Evolutionary conservation across 2,329 filamentous ascomycete genomes (phyloP), one percentile per base, ranked within the genome.

Genomic region (Botryotinia globosa): DNA sequence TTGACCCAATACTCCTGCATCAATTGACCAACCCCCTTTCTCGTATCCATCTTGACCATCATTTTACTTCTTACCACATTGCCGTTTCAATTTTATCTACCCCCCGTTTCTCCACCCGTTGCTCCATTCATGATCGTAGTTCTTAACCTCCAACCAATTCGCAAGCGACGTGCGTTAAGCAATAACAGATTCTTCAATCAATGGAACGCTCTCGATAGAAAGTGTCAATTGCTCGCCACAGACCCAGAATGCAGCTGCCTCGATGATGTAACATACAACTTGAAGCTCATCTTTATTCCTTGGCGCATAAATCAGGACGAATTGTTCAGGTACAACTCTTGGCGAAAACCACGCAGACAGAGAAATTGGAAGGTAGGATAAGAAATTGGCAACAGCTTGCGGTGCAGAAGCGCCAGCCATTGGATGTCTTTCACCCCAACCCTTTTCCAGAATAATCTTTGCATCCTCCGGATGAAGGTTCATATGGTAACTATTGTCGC

Each of bases 251-350:
- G 90, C 88, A 6, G 91, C 91, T 4, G 93, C 92, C 76, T 89
- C 87, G 72, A 96, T 89, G 76, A 97, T 92, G 76, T 85, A 84
- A 80, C 88, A 87, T 6, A 94, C 87, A 68, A 89, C 85, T 69
- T 87, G 85, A 39, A 96, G 81, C 80, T 97, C 93, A 39, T 86
- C 85, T 73, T 89, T 86, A 75, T 90, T 85, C 78, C 92, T 84
- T 3, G 94, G 93, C 29, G 93, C 92, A 82, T 97, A 97, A 7
- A 97, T 85, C 89, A 97, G 90, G 73, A 93, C 85, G 81, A 97
- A 97, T 59, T 91, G 90, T 5, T 85, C 83, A 0, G 93, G 92
- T 72, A 96, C 89, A 32, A 68, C 62, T 61, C 62, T 71, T 29
- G 69, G 69, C 8, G 61, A 64, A 12, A 71, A 16, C 62, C 61